Conservation (phyloP, 2,329 filamentous ascomycete species). For the Talaromyces amestolkiae region DNA sequence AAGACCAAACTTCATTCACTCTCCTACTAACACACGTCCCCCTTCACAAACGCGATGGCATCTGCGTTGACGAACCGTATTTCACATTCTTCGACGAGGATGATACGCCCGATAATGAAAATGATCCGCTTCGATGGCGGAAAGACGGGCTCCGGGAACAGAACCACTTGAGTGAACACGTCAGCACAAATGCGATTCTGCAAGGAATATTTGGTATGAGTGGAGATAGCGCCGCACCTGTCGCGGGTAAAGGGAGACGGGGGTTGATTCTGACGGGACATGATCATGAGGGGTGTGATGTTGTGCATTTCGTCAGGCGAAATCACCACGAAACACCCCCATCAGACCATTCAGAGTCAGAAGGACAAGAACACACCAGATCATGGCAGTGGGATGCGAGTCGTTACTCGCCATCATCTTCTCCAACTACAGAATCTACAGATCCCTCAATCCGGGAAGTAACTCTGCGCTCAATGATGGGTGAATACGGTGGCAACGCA, state of each 20-base stretch:
- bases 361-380: not conserved
- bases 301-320: constrained; percentile 75
- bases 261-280: constrained; percentile 89
- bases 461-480: constrained; percentile 98
- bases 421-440: not conserved
- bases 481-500: constrained; percentile 87
- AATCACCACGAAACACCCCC: constrained; percentile 22
- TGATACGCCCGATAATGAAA: constrained; percentile 56
- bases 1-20: constrained; percentile 67
- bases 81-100: constrained; percentile 75
- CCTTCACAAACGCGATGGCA: constrained; percentile 74
- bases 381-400: constrained; percentile 38
- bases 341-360: constrained; percentile 11
- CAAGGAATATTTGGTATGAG: constrained; percentile 81
- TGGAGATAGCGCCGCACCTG: constrained; percentile 57
- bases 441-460: constrained; percentile 68
- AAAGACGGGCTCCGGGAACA: constrained; percentile 69
- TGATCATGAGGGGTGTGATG: constrained; percentile 92
- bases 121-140: constrained; percentile 34
- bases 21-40: constrained; percentile 90
- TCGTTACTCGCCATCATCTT: constrained; percentile 25
- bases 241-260: constrained; percentile 62
- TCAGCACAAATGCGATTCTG: constrained; percentile 68
- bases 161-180: constrained; percentile 75
- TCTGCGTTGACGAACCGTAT: constrained; percentile 80